These are phyloP conservation scores for Dispira simplex DNA, from an alignment of 192 early-diverging fungal species.

Conservation along the genomic window DNA sequence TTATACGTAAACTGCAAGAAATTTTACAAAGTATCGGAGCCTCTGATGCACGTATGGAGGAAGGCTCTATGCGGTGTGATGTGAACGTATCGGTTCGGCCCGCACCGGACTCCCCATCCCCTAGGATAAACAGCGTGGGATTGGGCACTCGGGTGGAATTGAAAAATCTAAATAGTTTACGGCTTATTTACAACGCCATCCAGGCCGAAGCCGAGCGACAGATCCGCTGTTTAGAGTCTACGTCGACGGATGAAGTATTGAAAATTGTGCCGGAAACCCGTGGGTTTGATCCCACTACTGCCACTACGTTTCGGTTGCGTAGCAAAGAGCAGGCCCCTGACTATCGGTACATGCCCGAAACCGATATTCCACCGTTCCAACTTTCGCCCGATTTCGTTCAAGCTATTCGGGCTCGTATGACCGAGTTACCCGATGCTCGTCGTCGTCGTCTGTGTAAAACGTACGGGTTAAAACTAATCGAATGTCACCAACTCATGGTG, in stretches of 20 bases:
- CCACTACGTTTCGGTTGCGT: conserved; percentile 48
- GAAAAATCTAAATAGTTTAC: conserved; percentile 68
- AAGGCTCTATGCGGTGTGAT: conserved; percentile 84
- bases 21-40: conserved; percentile 52
- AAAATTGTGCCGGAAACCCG: conserved; percentile 51
- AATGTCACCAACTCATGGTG: conserved; percentile 46
- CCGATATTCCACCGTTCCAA: conserved; percentile 22
- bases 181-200: conserved; percentile 46
- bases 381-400: conserved; percentile 28
- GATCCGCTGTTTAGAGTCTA: conserved; percentile 31
- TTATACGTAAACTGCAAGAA: conserved; percentile 64
- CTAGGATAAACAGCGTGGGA: background rate
- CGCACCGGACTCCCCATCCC: background rate
- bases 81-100: conserved; percentile 78
- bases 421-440: conserved; percentile 57
- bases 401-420: conserved; percentile 25
- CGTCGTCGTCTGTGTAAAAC: conserved; percentile 35
- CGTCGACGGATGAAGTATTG: conserved; percentile 15
- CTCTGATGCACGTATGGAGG: conserved; percentile 71
- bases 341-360: conserved; percentile 84
- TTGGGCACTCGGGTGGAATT: conserved; percentile 39
- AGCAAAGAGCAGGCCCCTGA: conserved; percentile 77
- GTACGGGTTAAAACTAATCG: conserved; percentile 39
- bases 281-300: conserved; percentile 48
- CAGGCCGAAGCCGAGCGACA: conserved; percentile 76